Conservation (phyloP, 2,329 filamentous ascomycete species). For the Microcyclospora tardicrescens region DNA sequence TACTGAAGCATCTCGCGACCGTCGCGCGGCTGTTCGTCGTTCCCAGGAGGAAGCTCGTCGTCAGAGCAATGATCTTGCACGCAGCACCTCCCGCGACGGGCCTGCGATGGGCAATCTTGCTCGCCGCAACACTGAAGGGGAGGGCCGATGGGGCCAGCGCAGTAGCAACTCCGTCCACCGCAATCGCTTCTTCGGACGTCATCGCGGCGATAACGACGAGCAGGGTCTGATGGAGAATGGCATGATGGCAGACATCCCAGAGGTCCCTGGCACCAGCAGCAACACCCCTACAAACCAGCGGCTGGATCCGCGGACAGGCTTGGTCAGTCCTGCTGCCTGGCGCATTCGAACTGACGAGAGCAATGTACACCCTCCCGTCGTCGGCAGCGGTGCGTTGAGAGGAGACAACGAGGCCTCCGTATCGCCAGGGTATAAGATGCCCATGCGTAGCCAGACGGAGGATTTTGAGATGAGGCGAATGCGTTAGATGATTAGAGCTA, state of each 20-base stretch:
- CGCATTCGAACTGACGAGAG: slow-evolving; percentile 18
- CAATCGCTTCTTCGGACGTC: slow-evolving; percentile 50
- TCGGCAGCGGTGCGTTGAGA: slow-evolving; percentile 7
- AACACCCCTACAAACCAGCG: slow-evolving; percentile 5
- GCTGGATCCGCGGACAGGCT: slow-evolving; percentile 21
- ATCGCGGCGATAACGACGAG: slow-evolving; percentile 14
- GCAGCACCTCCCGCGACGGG: slow-evolving; percentile 14
- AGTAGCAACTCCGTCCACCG: slow-evolving; percentile 35
- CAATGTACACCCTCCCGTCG: slow-evolving; percentile 11
- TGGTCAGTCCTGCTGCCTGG: slow-evolving; percentile 21
- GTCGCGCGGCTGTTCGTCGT: slow-evolving; percentile 9
- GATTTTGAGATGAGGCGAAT: slow-evolving; percentile 15
- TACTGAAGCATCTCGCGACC: slow-evolving; percentile 23
- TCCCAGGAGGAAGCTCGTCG: slow-evolving; percentile 9
- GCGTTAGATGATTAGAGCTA: no score
- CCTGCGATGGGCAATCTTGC: slow-evolving; percentile 14
- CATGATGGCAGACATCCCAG: slow-evolving; percentile 24
- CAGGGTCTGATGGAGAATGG: slow-evolving; percentile 22
- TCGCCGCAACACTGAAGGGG: slow-evolving; percentile 17
- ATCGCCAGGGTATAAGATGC: slow-evolving; percentile 8
- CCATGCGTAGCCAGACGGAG: slow-evolving; percentile 16
- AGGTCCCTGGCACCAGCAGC: slow-evolving; percentile 7
- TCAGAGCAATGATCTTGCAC: slow-evolving; percentile 16
- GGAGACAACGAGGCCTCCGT: slow-evolving; percentile 4
- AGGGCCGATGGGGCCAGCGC: slow-evolving; percentile 8